Percentiles rank a stretch among this genome's conserved stretches.
Conservation (phyloP, 257 asterid genomes). For the Nicotiana obtusifolia region DNA sequence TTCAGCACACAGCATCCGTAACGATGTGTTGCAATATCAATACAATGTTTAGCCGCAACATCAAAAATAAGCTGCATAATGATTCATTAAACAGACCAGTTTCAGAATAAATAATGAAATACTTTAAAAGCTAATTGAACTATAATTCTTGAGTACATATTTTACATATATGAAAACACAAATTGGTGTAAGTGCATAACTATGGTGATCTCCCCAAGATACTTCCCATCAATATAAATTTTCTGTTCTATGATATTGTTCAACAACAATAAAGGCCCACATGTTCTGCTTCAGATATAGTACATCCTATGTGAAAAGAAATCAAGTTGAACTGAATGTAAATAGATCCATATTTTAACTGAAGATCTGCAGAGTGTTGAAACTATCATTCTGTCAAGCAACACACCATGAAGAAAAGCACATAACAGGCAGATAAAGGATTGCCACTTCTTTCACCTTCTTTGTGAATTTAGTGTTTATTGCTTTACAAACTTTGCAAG, state of each 20-base stretch:
- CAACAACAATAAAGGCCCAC: neutral
- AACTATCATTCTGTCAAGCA: neutral
- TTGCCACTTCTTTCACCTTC: neutral
- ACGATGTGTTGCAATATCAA: constrained; percentile 38
- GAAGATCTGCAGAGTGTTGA: neutral
- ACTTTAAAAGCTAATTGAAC: neutral
- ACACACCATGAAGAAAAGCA: neutral
- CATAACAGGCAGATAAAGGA: neutral
- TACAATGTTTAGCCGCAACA: constrained; percentile 30
- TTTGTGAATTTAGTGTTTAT: neutral
- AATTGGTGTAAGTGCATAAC: neutral
- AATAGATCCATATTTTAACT: neutral
- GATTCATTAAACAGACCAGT: neutral
- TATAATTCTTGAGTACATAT: neutral
- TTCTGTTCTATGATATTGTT: neutral
- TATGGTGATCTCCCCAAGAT: neutral
- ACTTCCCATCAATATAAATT: neutral
- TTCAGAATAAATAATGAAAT: neutral
- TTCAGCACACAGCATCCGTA: constrained; percentile 46
- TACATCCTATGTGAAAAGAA: constrained; percentile 2
- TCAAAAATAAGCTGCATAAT: constrained; percentile 32
- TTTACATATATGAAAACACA: neutral
- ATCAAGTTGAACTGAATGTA: neutral
- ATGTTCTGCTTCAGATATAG: constrained; percentile 1
- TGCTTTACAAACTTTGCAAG: neutral